Evolutionary conservation across 257 asterid genomes (phyloP).

Genomic region (Nicotiana sylvestris): DNA sequence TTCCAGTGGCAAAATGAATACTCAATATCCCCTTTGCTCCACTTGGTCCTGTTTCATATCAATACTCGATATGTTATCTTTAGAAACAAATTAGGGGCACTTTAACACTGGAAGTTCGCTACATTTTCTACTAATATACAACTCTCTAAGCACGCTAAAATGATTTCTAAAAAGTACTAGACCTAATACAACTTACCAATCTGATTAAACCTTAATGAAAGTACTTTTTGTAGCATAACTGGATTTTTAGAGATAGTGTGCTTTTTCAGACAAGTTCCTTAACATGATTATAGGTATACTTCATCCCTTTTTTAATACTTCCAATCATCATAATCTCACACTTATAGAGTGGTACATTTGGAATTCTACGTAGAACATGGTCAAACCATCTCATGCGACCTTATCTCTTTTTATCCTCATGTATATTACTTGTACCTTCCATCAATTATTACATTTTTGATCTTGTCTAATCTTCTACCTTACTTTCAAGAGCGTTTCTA

Average conservation of each 20-base stretch:
- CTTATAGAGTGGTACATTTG: not conserved
- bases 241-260: not conserved
- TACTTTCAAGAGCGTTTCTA: not conserved
- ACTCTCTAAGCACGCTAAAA: not conserved
- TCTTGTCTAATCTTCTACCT: not conserved
- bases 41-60: not conserved
- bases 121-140: not conserved
- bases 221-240: not conserved
- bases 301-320: not conserved
- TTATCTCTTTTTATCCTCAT: not conserved
- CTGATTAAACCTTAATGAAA: not conserved
- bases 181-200: not conserved
- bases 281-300: not conserved
- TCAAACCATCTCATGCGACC: not conserved
- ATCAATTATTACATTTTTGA: not conserved
- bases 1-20: not conserved
- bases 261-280: not conserved
- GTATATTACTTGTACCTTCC: not conserved
- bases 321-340: not conserved
- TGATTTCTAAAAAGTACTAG: not conserved
- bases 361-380: not conserved
- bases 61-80: not conserved
- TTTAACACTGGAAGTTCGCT: not conserved
- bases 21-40: not conserved
- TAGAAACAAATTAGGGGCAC: not conserved